Conservation (phyloP, 1,284 basidiomycete genomes). For the Pseudozyma pruni region DNA sequence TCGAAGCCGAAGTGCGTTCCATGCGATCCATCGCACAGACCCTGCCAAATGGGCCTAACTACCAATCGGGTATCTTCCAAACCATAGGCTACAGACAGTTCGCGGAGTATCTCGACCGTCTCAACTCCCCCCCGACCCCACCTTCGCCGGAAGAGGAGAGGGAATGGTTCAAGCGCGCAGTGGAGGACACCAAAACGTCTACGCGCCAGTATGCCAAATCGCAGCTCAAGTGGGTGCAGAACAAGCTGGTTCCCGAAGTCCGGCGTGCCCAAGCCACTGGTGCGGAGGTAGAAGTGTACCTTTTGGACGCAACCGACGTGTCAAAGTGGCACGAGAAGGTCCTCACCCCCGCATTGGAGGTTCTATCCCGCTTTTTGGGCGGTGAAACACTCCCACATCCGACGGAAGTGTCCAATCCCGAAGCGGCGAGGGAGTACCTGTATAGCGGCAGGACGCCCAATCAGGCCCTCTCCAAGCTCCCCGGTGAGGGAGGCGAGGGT, state of each 20-base stretch:
- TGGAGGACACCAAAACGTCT: constrained; percentile 83
- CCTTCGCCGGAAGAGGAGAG: not conserved
- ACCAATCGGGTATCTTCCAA: constrained; percentile 83
- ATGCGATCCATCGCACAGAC: constrained; percentile 69
- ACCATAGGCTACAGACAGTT: constrained; percentile 96
- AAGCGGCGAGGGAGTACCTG: constrained; percentile 71
- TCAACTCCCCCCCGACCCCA: constrained; percentile 13
- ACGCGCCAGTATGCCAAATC: constrained; percentile 92
- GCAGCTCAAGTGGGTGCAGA: constrained; percentile 91
- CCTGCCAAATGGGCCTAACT: no score
- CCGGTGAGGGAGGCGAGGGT: constrained; percentile 53
- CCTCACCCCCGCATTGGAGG: constrained; percentile 45
- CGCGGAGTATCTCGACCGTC: constrained; percentile 73
- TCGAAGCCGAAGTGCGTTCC: constrained; percentile 81
- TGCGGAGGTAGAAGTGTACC: constrained; percentile 68
- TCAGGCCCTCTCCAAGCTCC: constrained; percentile 71
- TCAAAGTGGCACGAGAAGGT: constrained; percentile 73
- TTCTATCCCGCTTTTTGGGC: constrained; percentile 72
- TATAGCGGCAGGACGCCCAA: constrained; percentile 8
- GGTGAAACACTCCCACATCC: constrained; percentile 74
- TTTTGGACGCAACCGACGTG: constrained; percentile 77
- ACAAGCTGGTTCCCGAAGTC: constrained; percentile 85
- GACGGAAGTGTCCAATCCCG: constrained; percentile 72
- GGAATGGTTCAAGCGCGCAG: constrained; percentile 73
- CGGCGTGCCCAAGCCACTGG: constrained; percentile 20